These are phyloP conservation scores for Phylloboletellus chloephorus DNA, from an alignment of 1,284 basidiomycete genomes.

Conservation along the genomic window DNA sequence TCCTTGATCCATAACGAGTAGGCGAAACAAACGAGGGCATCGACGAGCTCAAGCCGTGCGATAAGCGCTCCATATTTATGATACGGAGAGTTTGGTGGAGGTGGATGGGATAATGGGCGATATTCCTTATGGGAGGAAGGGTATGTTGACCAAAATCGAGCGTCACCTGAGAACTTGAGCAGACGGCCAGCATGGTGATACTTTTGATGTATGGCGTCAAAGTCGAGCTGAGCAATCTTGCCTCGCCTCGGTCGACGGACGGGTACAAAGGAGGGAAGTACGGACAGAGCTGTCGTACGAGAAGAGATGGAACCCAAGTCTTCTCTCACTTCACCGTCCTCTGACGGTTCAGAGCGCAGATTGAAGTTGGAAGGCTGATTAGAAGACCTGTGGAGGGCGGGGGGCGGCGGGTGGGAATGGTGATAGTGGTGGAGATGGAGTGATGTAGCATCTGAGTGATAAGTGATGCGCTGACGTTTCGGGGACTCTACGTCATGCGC, in stretches of 20 bases:
- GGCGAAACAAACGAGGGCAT: conserved; percentile 67
- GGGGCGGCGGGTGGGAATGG: conserved; percentile 22
- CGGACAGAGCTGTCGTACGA: conserved; percentile 29
- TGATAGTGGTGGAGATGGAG: conserved; percentile 31
- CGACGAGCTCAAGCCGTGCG: conserved; percentile 67
- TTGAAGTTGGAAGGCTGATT: conserved; percentile 27
- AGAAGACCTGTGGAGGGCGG: conserved; percentile 28
- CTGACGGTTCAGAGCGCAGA: conserved; percentile 46
- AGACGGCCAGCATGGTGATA: conserved; percentile 58
- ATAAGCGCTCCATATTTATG: conserved; percentile 66
- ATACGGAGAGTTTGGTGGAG: conserved; percentile 57
- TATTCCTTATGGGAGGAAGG: conserved; percentile 59
- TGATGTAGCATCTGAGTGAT: conserved; percentile 32
- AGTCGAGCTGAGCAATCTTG: conserved; percentile 39
- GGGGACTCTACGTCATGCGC: conserved; percentile 40
- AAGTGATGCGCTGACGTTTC: conserved; percentile 53
- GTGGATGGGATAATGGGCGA: conserved; percentile 55
- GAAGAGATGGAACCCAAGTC: conserved; percentile 28
- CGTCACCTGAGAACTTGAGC: conserved; percentile 72
- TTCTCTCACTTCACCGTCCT: conserved; percentile 55
- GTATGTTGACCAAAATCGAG: conserved; percentile 67
- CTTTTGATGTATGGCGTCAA: conserved; percentile 54
- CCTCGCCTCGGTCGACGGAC: conserved; percentile 62
- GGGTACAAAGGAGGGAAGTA: conserved; percentile 46
- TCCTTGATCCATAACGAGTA: conserved; percentile 71